Base-by-base conservation (phyloP, 2,329 filamentous ascomycete genomes). In the Zymoseptoria passerinii region DNA sequence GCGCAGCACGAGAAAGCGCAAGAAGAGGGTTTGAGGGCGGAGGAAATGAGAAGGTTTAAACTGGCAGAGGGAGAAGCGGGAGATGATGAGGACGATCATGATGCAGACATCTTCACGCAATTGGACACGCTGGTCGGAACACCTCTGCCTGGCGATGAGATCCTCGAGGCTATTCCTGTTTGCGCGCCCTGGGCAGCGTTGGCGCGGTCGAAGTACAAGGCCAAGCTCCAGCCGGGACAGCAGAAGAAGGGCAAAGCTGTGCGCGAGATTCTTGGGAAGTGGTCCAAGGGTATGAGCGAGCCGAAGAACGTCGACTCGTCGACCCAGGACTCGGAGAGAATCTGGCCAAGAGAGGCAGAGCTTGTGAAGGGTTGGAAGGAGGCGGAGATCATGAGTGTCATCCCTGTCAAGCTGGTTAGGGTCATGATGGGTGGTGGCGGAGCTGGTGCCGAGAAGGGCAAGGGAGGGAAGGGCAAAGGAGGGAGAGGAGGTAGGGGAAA, bases 211-310 rank as follows among this genome's bases (percentile, higher is more conserved):
- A 96, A 96, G 75, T 97, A 96, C 78, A 95, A 95, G 74, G 89
- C 86, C 56, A 99, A 99, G 78, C 74, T 99, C 67, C 94, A 97
- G 74, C 94, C 94, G 0, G 94, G 94, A 0, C 76, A 85, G 0
- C 81, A 87, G 63, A 99, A 97, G 80, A 96, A 96, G 76, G 92
- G 94, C 8, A 97, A 96, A 72, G 92, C 91, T 0, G 85, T 96
- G 52, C 90, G 89, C 71, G 92, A 97, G 74, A 87, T 97, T 29
- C 74, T 97, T n/a, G 84, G 86, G 53, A 82, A 83, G 60, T 96
- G 92, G 92, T 81, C 87, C 63, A 74, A 79, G 19, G 90, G 85
- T 53, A 82, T 84, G 6, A 78, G 77, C 55, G 78, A 78, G 53
- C 62, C 70, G 7, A 75, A 73, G 61, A 73, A 72, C 23, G 60